Conservation (phyloP, 352 stramenopile species). For the Phytophthora nicotianae region DNA sequence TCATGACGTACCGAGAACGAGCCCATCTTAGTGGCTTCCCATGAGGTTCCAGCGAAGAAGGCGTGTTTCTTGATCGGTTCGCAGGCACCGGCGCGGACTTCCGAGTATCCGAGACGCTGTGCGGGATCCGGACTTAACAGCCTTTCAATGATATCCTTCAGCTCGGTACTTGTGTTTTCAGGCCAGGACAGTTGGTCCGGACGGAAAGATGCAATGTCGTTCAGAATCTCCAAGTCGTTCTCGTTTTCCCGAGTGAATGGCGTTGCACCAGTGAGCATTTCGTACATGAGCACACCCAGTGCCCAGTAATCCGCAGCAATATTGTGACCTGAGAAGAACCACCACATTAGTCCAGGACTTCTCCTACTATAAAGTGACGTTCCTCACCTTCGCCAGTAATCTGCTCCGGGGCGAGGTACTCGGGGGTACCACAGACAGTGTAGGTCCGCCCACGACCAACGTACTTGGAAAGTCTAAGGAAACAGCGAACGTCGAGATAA, state of each 20-base stretch:
- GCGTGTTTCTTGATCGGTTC: constrained; percentile 79
- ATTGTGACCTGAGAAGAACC: constrained; percentile 62
- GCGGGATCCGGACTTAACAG: constrained; percentile 65
- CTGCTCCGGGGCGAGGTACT: constrained; percentile 87
- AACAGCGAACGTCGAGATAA: neutral
- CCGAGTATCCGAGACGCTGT: constrained; percentile 59
- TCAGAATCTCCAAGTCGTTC: constrained; percentile 89
- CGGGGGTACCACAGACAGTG: constrained; percentile 85
- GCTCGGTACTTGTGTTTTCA: constrained; percentile 61
- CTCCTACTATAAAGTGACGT: neutral
- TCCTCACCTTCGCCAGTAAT: constrained; percentile 82
- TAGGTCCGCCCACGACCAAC: constrained; percentile 83
- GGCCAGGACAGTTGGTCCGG: constrained; percentile 79
- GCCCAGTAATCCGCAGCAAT: constrained; percentile 93
- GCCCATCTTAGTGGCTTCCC: constrained; percentile 81
- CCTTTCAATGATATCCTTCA: constrained; percentile 74
- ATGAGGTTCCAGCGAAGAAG: constrained; percentile 85
- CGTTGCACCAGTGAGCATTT: constrained; percentile 89
- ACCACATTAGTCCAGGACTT: neutral
- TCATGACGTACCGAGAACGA: constrained; percentile 70
- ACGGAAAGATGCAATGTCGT: constrained; percentile 82
- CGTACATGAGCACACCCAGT: constrained; percentile 94
- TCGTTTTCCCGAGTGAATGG: constrained; percentile 88
- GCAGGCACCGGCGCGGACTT: constrained; percentile 61
- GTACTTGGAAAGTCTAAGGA: constrained; percentile 80